Evolutionary conservation across 179 eudicot genomes (phyloP).

Genomic region (Silene noctiflora): DNA sequence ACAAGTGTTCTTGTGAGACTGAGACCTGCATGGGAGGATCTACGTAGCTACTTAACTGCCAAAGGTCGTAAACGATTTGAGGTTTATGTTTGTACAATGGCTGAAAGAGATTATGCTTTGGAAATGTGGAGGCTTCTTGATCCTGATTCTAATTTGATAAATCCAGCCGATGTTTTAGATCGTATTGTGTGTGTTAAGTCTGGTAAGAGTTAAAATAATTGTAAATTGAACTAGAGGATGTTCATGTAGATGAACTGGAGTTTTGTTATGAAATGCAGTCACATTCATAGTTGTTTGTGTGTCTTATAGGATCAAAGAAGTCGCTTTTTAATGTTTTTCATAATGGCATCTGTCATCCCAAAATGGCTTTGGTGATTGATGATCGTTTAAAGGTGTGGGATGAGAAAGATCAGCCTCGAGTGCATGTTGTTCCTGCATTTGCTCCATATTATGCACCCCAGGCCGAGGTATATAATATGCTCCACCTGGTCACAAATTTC

Average conservation of each 20-base stretch:
- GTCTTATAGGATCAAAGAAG: conserved; percentile 61
- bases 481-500: neutral
- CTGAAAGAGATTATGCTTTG: conserved; percentile 98
- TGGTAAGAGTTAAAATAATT: conserved; percentile 42
- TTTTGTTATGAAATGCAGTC: neutral
- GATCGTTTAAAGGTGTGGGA: conserved; percentile 99
- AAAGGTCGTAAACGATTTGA: conserved; percentile 94
- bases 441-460: conserved; percentile 99
- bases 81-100: conserved; percentile 98
- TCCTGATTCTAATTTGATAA: conserved; percentile 86
- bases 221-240: neutral
- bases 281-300: neutral
- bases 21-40: conserved; percentile 98
- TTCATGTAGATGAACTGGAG: neutral
- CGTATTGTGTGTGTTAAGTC: conserved; percentile 93
- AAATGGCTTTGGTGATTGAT: conserved; percentile 96
- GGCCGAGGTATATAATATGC: conserved; percentile 65
- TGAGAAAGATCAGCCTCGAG: conserved; percentile 94
- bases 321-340: conserved; percentile 90
- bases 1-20: conserved; percentile 90
- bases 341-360: conserved; percentile 83
- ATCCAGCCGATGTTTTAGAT: conserved; percentile 56
- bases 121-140: conserved; percentile 99
- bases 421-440: conserved; percentile 99
- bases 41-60: conserved; percentile 79